Evolutionary conservation across 345 rosid genomes (phyloP), one percentile per base, ranked within the genome.

Genomic region (Trapa incisa): DNA sequence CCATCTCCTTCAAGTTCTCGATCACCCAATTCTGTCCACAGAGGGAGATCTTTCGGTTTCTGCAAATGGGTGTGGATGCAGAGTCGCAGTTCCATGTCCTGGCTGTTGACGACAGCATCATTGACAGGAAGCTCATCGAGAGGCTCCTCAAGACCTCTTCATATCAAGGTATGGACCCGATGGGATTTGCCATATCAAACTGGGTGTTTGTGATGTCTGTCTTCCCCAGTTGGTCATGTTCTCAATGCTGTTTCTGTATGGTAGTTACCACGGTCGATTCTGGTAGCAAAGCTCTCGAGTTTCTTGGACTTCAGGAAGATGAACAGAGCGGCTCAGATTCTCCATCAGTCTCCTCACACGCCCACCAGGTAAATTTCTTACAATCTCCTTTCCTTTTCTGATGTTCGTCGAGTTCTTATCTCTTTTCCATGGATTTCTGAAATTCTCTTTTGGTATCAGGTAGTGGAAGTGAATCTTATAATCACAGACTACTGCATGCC

Each of bases 141-240:
- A 81, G 82, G 78, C 85, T 94, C 68, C 99, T 94, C 61, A 92
- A 82, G 74, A 88, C 86, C 75, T 94, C 97, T 64, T 94, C 96
- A 0, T 94, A 83, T 75, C 96, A 91, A 76, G 99, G 97, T 89
- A 62, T 41, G 2, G 16, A 3, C 12, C 61, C 54, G 56, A 8
- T 15, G 11, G 5, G 62, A 47, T 1, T 15, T 36, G 22, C 29
- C 11, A n/a, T 6, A 13, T 39, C 3, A 14, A 32, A 56, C 0
- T 7, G 47, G 11, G 50, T 15, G 10, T 65, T 32, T 35, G 33
- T 33, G 61, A 45, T 47, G 50, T 53, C 32, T 6, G n/a, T 54
- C 4, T 7, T 9, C 41, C 29, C 41, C 47, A 47, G 33, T 57
- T 8, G 7, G 37, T 8, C 7, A 41, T 41, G 48, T 5, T 45